Evolutionary conservation across 2,329 filamentous ascomycete genomes (phyloP).

Genomic region (Didymella pomorum): DNA sequence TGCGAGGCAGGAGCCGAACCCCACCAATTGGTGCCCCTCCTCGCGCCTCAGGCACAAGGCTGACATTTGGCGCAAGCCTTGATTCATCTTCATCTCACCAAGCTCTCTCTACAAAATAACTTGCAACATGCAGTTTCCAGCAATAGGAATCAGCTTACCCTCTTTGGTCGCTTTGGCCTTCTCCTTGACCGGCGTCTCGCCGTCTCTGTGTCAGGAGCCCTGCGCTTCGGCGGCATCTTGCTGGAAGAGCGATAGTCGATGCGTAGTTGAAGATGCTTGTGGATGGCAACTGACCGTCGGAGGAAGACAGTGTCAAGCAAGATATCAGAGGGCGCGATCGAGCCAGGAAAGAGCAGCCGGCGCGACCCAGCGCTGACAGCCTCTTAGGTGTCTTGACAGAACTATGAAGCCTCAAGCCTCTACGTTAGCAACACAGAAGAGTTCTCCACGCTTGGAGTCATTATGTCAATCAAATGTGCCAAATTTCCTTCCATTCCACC

Average conservation of each 20-base stretch:
- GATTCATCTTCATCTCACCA: not conserved
- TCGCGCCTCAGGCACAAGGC: conserved; percentile 9
- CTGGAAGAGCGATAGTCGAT: not conserved
- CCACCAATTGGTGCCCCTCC: conserved; percentile 23
- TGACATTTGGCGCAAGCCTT: conserved; percentile 6
- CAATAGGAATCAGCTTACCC: not conserved
- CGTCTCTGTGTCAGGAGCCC: not conserved
- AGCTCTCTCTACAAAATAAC: not conserved
- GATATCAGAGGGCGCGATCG: no score
- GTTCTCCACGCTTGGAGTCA: not conserved
- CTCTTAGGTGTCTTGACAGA: not conserved
- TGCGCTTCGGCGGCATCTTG: conserved; percentile 16
- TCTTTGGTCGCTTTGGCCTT: conserved; percentile 7
- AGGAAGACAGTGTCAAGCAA: no score
- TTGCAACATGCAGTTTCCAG: no score
- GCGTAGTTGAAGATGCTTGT: not conserved
- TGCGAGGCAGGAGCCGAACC: conserved; percentile 32
- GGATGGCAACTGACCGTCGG: not conserved
- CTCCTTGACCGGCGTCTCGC: conserved; percentile 1
- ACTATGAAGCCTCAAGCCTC: not conserved
- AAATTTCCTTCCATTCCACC: not conserved
- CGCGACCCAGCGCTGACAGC: not conserved
- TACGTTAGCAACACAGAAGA: not conserved
- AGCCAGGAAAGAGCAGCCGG: not conserved
- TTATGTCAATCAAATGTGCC: not conserved